phyloP scores from a whole-genome alignment of 257 asterid genomes.

The Gardenia jasminoides region DNA sequence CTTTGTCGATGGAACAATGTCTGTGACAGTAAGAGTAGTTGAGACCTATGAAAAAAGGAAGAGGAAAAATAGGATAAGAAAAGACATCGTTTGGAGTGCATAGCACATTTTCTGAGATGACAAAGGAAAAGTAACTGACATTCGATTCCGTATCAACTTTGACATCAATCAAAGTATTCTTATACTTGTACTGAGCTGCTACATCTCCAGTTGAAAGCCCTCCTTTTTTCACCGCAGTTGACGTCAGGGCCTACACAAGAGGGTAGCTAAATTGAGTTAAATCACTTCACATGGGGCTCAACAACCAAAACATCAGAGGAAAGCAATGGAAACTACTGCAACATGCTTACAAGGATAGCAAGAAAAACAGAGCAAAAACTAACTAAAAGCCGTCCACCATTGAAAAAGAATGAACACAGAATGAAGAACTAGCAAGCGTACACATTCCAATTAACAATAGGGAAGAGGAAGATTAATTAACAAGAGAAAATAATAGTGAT shows the following conservation, averaged over 20 bases:
- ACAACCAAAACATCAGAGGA: conserved; percentile 3
- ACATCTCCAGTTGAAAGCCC: conserved; percentile 87
- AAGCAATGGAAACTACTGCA: not conserved
- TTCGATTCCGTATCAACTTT: conserved; percentile 92
- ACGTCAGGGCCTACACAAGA: conserved; percentile 59
- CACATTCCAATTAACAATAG: not conserved
- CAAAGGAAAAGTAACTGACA: conserved; percentile 38
- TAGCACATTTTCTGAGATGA: conserved; percentile 5
- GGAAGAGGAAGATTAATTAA: not conserved
- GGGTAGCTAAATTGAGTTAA: not conserved
- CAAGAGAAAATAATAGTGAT: not conserved
- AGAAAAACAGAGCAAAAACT: not conserved
- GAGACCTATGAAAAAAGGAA: conserved; percentile 46
- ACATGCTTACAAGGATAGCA: not conserved
- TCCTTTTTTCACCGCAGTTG: conserved; percentile 79
- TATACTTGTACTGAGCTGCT: conserved; percentile 62
- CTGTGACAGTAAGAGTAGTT: conserved; percentile 49
- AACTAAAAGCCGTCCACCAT: not conserved
- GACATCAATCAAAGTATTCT: conserved; percentile 53
- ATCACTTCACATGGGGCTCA: not conserved
- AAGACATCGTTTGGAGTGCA: conserved; percentile 8
- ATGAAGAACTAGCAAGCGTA: not conserved
- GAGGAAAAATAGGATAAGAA: conserved; percentile 14
- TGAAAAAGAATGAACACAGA: not conserved
- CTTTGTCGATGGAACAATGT: conserved; percentile 70